Evolutionary conservation across 148 eudicot species (phyloP).

Genomic region (Chenopodium berlandieri): DNA sequence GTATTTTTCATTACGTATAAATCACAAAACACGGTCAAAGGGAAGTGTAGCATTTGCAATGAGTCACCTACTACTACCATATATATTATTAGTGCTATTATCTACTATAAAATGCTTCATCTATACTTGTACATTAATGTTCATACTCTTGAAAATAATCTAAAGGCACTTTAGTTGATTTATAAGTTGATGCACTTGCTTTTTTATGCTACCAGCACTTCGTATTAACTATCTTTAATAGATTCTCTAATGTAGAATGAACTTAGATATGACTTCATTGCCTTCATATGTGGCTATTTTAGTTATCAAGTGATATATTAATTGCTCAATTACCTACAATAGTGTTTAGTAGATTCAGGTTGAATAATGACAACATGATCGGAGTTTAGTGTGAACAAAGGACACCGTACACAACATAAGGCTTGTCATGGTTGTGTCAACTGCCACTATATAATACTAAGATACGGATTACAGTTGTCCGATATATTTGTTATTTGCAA

Average conservation of each 20-base stretch:
- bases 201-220: background rate
- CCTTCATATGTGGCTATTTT: background rate
- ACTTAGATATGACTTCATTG: background rate
- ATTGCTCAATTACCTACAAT: no score
- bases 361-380: background rate
- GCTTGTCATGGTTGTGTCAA: background rate
- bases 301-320: no score
- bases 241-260: background rate
- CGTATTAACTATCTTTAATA: no score
- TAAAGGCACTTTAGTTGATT: background rate
- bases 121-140: no score
- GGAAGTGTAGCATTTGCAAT: background rate
- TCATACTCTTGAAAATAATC: no score
- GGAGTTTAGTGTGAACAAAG: no score
- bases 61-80: background rate
- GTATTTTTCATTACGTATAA: no score
- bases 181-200: background rate
- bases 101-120: no score
- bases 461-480: background rate
- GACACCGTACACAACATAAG: no score
- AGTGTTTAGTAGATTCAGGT: background rate
- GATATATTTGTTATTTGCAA: background rate
- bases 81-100: no score
- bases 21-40: no score
- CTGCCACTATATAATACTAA: background rate